Conservation (phyloP, 805 yeast species). For the Yamadazyma phyllophila region DNA sequence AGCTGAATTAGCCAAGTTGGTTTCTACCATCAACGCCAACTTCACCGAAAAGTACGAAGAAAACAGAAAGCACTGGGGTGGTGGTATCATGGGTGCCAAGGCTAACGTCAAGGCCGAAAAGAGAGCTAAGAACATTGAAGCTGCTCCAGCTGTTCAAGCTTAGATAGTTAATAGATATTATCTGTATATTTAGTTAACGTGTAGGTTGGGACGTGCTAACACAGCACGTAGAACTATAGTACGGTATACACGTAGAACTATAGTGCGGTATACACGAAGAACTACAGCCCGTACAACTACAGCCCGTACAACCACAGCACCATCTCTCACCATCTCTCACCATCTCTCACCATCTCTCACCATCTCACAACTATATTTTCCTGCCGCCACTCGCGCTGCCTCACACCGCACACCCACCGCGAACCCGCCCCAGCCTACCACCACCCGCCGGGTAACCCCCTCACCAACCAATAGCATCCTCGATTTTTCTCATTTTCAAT, state of each 20-base stretch:
- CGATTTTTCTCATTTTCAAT: constrained; percentile 25
- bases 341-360: too few relatives aligned
- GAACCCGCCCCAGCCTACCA: not conserved
- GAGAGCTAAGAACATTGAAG: constrained; percentile 57
- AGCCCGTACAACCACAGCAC: too few relatives aligned
- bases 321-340: too few relatives aligned
- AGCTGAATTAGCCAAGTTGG: constrained; percentile 88
- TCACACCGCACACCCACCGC: not conserved
- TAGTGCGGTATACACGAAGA: too few relatives aligned
- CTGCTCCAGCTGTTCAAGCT: constrained; percentile 67
- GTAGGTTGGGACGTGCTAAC: too few relatives aligned
- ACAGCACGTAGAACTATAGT: too few relatives aligned
- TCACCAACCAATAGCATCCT: constrained; percentile 23
- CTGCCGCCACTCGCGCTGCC: too few relatives aligned
- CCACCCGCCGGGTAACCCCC: constrained; percentile 5
- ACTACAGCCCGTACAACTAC: too few relatives aligned
- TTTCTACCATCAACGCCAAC: constrained; percentile 92
- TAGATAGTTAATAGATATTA: not conserved
- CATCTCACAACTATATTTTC: too few relatives aligned
- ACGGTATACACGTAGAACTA: too few relatives aligned
- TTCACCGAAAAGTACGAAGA: constrained; percentile 93
- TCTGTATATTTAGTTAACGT: too few relatives aligned
- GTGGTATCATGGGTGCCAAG: constrained; percentile 97
- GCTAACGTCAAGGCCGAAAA: constrained; percentile 82
- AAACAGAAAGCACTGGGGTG: constrained; percentile 99